phyloP scores from a whole-genome alignment of 257 asterid genomes.

The Echites panduratus region DNA sequence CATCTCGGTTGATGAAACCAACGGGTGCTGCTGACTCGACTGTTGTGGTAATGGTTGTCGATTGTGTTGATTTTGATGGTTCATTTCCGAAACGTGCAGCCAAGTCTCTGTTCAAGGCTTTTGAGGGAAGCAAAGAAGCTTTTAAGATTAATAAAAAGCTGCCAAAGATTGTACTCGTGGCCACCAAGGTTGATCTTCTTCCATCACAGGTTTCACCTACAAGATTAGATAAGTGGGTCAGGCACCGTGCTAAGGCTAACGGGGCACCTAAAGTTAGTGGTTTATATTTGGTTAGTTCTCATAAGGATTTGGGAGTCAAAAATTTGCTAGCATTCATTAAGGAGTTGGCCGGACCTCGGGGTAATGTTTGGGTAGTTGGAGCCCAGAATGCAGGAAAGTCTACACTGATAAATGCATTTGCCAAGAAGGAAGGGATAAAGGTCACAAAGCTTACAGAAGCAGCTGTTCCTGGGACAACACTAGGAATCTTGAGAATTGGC shows the following conservation, averaged over 20 bases:
- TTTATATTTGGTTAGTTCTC: slow-evolving; percentile 81
- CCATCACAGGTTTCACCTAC: slow-evolving; percentile 90
- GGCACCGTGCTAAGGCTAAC: slow-evolving; percentile 80
- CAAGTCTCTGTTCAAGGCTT: slow-evolving; percentile 66
- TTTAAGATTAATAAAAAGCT: slow-evolving; percentile 44
- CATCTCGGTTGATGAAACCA: slow-evolving; percentile 71
- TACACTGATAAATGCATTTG: slow-evolving; percentile 78
- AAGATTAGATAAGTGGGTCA: slow-evolving; percentile 80
- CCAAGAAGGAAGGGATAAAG: slow-evolving; percentile 72
- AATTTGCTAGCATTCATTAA: slow-evolving; percentile 68
- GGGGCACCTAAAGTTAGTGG: slow-evolving; percentile 90
- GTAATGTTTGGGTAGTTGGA: slow-evolving; percentile 95
- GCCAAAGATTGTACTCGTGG: slow-evolving; percentile 93
- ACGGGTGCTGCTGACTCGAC: slow-evolving; percentile 81
- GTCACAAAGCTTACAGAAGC: slow-evolving; percentile 86
- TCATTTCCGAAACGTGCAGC: slow-evolving; percentile 92
- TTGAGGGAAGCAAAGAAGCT: slow-evolving; percentile 48
- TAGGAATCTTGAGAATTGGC: slow-evolving; percentile 85
- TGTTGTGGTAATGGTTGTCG: slow-evolving; percentile 90
- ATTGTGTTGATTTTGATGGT: slow-evolving; percentile 89
- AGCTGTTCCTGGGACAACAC: slow-evolving; percentile 90
- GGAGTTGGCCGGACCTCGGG: slow-evolving; percentile 87
- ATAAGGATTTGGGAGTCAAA: slow-evolving; percentile 84
- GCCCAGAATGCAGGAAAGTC: slow-evolving; percentile 97
- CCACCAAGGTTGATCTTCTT: slow-evolving; percentile 93